A percentile compares a stretch with the other conserved stretches of the same genome.
Conservation (phyloP, 2,329 filamentous ascomycete species). For the Alternaria alternata region DNA sequence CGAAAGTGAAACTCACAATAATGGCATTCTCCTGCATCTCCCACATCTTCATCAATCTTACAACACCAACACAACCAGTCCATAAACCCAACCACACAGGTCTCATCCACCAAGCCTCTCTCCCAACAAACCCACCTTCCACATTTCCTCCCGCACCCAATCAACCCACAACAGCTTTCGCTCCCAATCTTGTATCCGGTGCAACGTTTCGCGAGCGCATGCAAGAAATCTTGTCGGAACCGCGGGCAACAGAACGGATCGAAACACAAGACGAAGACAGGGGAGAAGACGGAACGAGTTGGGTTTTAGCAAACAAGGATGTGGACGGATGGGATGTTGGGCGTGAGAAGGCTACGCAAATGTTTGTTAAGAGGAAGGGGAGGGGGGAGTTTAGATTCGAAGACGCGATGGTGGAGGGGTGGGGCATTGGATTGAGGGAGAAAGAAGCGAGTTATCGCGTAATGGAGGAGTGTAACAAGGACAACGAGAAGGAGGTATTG, state of each 20-base stretch:
- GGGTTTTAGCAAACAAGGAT: not conserved
- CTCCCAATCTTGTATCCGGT: not conserved
- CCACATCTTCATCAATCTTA: not conserved
- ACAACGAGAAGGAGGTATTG: not conserved
- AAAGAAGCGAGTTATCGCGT: not conserved
- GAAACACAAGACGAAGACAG: not conserved
- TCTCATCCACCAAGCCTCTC: not conserved
- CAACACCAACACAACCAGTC: not conserved
- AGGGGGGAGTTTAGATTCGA: not conserved
- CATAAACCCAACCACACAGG: not conserved
- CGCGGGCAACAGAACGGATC: not conserved
- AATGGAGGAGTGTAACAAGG: not conserved
- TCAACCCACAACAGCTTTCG: not conserved
- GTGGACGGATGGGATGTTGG: not conserved
- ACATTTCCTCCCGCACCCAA: not conserved
- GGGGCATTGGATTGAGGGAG: too few species aligned
- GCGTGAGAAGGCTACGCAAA: not conserved
- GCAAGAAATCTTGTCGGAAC: not conserved
- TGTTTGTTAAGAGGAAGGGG: not conserved
- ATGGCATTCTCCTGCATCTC: not conserved
- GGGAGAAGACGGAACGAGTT: not conserved
- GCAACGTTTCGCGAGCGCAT: not conserved
- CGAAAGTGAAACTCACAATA: not conserved
- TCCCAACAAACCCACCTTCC: not conserved
- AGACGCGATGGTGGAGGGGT: not conserved